Conservation (phyloP, 306 rosid genomes). For the Casuarina glauca region DNA sequence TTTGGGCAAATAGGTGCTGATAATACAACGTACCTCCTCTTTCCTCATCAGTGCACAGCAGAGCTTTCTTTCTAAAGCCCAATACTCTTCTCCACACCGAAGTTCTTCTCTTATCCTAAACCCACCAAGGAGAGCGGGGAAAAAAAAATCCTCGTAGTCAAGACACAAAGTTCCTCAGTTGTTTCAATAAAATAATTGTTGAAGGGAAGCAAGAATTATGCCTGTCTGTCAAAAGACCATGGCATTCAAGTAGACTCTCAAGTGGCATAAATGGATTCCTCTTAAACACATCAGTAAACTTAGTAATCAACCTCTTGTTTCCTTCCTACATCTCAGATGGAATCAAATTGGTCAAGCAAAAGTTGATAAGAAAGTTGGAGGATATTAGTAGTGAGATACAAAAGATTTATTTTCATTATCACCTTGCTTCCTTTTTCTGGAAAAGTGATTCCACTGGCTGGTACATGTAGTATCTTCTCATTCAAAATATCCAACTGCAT, state of each 20-base stretch:
- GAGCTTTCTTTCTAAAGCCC: constrained; percentile 90
- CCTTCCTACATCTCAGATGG: constrained; percentile 44
- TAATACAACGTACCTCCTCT: constrained; percentile 47
- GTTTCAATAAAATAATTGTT: constrained; percentile 3
- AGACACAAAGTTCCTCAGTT: not conserved
- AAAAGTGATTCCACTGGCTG: constrained; percentile 17
- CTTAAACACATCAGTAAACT: constrained; percentile 33
- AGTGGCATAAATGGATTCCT: constrained; percentile 56
- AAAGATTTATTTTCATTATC: constrained; percentile 23
- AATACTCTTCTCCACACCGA: constrained; percentile 74
- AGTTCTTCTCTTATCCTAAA: constrained; percentile 69
- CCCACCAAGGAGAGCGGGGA: constrained; percentile 29
- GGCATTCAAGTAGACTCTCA: constrained; percentile 44
- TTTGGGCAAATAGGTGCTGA: not conserved
- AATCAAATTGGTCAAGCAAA: constrained; percentile 16
- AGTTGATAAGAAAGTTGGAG: constrained; percentile 19
- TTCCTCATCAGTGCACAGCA: constrained; percentile 56
- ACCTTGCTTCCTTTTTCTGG: constrained; percentile 47
- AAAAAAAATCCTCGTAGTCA: constrained; percentile 20
- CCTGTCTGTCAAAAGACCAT: constrained; percentile 68
- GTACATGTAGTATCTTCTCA: constrained; percentile 50
- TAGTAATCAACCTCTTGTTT: constrained; percentile 31
- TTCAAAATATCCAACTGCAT: constrained; percentile 83
- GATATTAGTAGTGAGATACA: constrained; percentile 12
- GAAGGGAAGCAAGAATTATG: constrained; percentile 26